Base-by-base conservation (phyloP, 2,329 filamentous ascomycete genomes). In the Parascedosporium putredinis region DNA sequence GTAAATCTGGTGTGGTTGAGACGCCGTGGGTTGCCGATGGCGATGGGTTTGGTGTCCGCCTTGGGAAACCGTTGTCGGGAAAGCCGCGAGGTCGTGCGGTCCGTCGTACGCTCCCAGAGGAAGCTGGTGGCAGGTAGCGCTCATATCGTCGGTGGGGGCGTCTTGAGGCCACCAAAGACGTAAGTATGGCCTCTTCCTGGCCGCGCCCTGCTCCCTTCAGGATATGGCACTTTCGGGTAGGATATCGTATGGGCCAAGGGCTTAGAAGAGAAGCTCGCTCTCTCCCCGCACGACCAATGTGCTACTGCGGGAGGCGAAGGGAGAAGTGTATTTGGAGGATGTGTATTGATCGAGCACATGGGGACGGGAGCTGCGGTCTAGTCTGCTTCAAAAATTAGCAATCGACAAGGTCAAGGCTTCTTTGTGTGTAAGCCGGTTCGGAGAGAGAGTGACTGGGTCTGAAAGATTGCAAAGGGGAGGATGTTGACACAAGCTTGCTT, bases 111-210 rank as follows among this genome's bases (percentile, higher is more conserved):
- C 27, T 52, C 69, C 65, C 57, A 73, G 65, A 50, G 68, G 62
- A 10, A 69, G 56, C 45, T 65, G 64, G 47, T 75, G 72, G 55
- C 76, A 78, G n/a, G 71, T 65, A 53, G 73, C 65, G 56, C 69
- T 74, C 76, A 79, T 72, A 52, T 69, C 66, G 65, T 77, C 74
- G 55, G 66, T 61, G 36, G 74, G 47, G 75, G 74, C 52, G 73
- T 76, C 58, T 64, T 67, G 57, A 76, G 68, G 53, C 74, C 73
- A 60, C 61, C 38, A 14, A 45, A 44, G 47, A 16, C 14, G 38
- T 20, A 27, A n/a, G 14, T 25, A 34, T 36, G 42, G 23, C 42
- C 42, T 9, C 22, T 45, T 10, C 42, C 38, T 22, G 14, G 42
- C 16, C 27, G 23, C 25, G 23, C 14, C 10, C 38, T 20, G 23